Percentiles rank a stretch among this genome's conserved stretches.
phyloP scores from a whole-genome alignment of 768 basidiomycete species.

The Obba rivulosa region DNA sequence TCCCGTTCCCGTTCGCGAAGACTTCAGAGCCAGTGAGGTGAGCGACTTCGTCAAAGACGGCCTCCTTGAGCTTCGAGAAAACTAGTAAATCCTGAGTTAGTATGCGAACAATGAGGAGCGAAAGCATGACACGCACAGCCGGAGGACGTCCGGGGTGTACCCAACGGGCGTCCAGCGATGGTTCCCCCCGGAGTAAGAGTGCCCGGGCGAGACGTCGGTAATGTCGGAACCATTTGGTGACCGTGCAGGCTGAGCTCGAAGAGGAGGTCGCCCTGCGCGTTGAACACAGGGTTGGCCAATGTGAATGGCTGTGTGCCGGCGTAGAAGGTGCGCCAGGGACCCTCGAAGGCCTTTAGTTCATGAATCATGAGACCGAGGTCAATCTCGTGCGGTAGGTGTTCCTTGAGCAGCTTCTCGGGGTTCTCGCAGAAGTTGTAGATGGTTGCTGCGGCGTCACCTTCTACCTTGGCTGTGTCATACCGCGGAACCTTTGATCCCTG shows the following conservation, averaged over 20 bases:
- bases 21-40: no score
- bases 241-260: slow-evolving; percentile 22
- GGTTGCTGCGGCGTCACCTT: slow-evolving; percentile 1
- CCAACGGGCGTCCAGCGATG: no score
- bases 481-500: slow-evolving; percentile 7
- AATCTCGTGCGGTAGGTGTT: slow-evolving; percentile 15
- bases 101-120: no score
- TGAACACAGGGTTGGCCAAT: slow-evolving; percentile 27
- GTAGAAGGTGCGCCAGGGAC: slow-evolving; percentile 21
- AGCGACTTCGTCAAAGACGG: no score
- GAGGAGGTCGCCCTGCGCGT: slow-evolving; percentile 23
- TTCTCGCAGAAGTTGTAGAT: slow-evolving; percentile 8
- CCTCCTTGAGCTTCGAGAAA: no score
- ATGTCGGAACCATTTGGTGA: not conserved
- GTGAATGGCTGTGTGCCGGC: slow-evolving; percentile 19
- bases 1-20: no score
- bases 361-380: slow-evolving; percentile 19
- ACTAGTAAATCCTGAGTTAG: no score
- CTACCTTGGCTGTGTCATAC: slow-evolving; percentile 9
- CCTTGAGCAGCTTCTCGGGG: slow-evolving; percentile 15
- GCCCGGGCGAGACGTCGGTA: no score
- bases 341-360: slow-evolving; percentile 22
- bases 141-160: no score
- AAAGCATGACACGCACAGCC: no score
- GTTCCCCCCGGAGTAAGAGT: no score